A percentile compares a stretch with the other conserved stretches of the same genome.
Evolutionary conservation across 1,139 yeast genomes (phyloP).

Genomic region (Magnusiomyces ingens): DNA sequence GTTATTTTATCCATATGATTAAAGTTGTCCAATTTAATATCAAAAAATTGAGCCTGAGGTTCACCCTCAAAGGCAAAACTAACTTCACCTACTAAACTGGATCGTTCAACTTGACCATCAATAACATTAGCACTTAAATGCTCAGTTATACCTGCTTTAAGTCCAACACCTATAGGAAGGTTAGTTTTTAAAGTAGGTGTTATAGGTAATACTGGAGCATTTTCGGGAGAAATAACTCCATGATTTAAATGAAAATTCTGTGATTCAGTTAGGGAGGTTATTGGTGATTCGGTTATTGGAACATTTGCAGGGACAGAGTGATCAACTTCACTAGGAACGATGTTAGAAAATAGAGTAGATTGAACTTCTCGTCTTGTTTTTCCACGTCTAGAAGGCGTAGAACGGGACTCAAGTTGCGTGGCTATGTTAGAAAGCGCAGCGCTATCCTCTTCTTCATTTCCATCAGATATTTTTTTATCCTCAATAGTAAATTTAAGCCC

Average conservation of each 20-base stretch:
- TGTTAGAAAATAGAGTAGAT: slow-evolving; percentile 49
- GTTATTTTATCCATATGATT: slow-evolving; percentile 18
- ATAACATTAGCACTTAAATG: slow-evolving; percentile 67
- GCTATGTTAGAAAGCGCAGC: slow-evolving; percentile 30
- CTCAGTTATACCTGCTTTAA: slow-evolving; percentile 75
- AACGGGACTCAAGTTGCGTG: slow-evolving; percentile 27
- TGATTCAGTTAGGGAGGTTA: too few species aligned
- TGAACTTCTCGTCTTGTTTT: slow-evolving; percentile 43
- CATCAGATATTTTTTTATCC: slow-evolving; percentile 5
- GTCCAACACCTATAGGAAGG: slow-evolving; percentile 45
- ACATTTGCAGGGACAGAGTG: not conserved
- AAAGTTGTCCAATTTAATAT: slow-evolving; percentile 6
- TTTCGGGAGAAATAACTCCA: not conserved
- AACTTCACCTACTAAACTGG: slow-evolving; percentile 70
- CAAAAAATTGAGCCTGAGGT: too few species aligned
- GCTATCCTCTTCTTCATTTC: slow-evolving; percentile 25
- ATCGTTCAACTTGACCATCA: slow-evolving; percentile 52
- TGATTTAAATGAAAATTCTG: too few species aligned
- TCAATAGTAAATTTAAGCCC: not conserved
- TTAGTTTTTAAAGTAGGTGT: not conserved
- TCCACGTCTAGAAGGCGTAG: slow-evolving; percentile 28
- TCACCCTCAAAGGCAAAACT: slow-evolving; percentile 56
- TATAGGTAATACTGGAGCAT: not conserved
- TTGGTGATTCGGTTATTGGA: slow-evolving; percentile 1
- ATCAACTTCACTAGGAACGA: slow-evolving; percentile 33